A percentile compares a stretch with the other conserved stretches of the same genome.
These are phyloP conservation scores for Sanghuangporus weigelae DNA, from an alignment of 1,284 basidiomycete species.

Conservation along the genomic window DNA sequence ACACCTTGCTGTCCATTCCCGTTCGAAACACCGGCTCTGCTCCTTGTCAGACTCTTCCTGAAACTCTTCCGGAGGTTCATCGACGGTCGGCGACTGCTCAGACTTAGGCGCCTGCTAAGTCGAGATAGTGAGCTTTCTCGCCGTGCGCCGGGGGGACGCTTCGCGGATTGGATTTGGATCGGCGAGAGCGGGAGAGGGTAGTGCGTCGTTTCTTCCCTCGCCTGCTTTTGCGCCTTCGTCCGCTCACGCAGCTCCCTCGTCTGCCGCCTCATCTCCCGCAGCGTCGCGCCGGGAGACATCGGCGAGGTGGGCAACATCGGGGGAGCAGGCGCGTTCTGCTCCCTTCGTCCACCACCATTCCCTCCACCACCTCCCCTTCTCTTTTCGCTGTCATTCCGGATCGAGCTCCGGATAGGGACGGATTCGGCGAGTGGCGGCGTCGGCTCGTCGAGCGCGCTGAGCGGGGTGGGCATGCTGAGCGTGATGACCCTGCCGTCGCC, in stretches of 20 bases:
- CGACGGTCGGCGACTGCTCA: neutral
- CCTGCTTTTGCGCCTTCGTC: neutral
- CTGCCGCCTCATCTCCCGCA: neutral
- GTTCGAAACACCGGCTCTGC: neutral
- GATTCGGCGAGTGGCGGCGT: neutral
- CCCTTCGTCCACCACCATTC: neutral
- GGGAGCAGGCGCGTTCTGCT: neutral
- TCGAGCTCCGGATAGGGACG: neutral
- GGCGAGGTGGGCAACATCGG: neutral
- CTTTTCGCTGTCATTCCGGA: too few species aligned
- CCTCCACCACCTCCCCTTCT: too few species aligned
- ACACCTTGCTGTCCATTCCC: neutral
- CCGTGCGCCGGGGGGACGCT: neutral
- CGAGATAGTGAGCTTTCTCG: neutral
- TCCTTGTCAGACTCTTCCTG: neutral
- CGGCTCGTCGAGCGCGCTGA: neutral
- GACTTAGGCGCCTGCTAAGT: neutral
- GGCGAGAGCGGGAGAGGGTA: neutral
- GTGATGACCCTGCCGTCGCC: neutral
- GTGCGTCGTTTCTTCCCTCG: neutral
- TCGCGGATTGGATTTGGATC: neutral
- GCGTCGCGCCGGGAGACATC: neutral
- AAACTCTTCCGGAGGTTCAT: neutral
- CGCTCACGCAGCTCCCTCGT: neutral
- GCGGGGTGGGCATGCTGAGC: neutral